Conservation (phyloP, 805 yeast genomes). For the Kockiozyma suomiensis region DNA sequence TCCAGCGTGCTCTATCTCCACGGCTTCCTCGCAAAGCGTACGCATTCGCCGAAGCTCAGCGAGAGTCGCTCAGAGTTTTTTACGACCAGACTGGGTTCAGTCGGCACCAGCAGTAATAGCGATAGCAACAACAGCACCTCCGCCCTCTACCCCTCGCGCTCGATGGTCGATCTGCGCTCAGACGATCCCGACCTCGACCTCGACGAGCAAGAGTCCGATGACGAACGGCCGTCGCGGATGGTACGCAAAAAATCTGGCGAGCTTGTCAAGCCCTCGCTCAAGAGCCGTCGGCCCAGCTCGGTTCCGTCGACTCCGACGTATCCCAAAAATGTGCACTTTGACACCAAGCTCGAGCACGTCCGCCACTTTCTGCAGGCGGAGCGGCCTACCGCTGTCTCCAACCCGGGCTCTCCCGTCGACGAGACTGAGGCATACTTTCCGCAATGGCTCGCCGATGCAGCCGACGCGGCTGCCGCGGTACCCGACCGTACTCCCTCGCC, state of each 20-base stretch:
- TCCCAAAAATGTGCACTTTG: constrained; percentile 80
- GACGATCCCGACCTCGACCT: background rate
- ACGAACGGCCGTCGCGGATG: constrained; percentile 39
- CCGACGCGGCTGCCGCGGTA: constrained; percentile 4
- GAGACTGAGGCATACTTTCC: constrained; percentile 42
- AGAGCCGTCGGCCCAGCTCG: constrained; percentile 44
- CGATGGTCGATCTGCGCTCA: constrained; percentile 27
- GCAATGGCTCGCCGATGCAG: constrained; percentile 12
- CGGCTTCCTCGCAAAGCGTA: constrained; percentile 12
- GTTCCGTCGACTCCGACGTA: constrained; percentile 54
- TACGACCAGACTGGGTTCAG: background rate
- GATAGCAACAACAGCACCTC: background rate
- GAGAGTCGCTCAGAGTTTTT: background rate
- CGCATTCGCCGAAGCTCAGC: constrained; percentile 7
- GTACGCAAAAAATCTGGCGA: constrained; percentile 90
- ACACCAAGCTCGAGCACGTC: constrained; percentile 59
- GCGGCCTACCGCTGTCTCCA: constrained; percentile 75
- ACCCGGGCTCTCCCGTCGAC: constrained; percentile 61
- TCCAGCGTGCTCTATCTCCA: constrained; percentile 24
- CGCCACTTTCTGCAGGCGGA: constrained; percentile 73
- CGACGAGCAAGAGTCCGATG: constrained; percentile 20
- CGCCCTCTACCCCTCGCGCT: constrained; percentile 13
- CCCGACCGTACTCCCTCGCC: constrained; percentile 18
- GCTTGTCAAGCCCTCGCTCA: constrained; percentile 72
- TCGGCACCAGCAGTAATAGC: constrained; percentile 2